phyloP scores from a whole-genome alignment of 345 rosid genomes.

The Kandelia obovata region DNA sequence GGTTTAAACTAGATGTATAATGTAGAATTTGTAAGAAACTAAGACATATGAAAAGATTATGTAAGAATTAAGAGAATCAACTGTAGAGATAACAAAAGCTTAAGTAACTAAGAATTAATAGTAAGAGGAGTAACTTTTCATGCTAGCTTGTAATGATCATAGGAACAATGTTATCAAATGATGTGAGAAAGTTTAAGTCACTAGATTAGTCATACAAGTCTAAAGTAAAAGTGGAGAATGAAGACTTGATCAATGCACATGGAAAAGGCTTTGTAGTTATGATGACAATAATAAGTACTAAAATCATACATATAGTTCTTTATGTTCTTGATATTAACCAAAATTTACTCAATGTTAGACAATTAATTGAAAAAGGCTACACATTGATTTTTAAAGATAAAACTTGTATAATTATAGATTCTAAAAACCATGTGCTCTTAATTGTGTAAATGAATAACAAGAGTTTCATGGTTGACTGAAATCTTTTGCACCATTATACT shows the following conservation, averaged over 20 bases:
- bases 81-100: neutral
- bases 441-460: too few species aligned
- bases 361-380: too few species aligned
- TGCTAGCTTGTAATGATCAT: neutral
- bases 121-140: neutral
- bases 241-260: neutral
- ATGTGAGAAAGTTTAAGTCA: neutral
- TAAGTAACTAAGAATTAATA: neutral
- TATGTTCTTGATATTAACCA: neutral
- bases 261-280: too few species aligned
- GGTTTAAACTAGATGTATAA: neutral
- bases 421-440: too few species aligned
- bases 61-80: neutral
- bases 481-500: too few species aligned
- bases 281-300: neutral
- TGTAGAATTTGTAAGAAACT: neutral
- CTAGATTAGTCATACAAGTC: neutral
- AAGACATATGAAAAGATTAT: neutral
- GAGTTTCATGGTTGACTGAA: too few species aligned
- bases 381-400: too few species aligned
- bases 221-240: neutral
- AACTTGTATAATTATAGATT: too few species aligned
- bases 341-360: too few species aligned
- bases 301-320: neutral
- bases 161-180: neutral